Evolutionary conservation across 169 alveolate genomes (phyloP), one percentile per base, ranked within the genome.

Genomic region (Perkinsus olseni): DNA sequence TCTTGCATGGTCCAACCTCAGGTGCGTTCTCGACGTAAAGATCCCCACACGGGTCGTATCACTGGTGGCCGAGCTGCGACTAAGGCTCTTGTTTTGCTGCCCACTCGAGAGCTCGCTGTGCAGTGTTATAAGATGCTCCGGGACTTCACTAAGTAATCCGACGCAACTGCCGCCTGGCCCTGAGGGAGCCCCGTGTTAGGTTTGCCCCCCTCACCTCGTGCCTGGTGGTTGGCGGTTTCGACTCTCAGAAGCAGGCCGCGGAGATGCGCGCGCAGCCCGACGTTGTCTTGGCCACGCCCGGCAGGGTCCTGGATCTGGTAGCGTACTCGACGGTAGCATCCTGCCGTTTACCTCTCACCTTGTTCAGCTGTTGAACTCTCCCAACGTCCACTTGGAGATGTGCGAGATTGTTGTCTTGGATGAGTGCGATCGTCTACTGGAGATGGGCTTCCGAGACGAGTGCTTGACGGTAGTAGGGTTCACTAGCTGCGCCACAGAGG

Each of bases 201-300:
- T 62, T 62, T 91, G 93, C 97, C 39, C 96, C 94, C 62, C 93
- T 96, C 39, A 97, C 98, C 39, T 95, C 96, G 21, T 94, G 96
- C 45, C 95, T 97, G 91, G 95, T 97, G 38, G 94, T 97, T 45
- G 99, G 99, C 28, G 99, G 99, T 8, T 95, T 97, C 91, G 97
- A 96, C 51, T 92, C 93, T 51, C 93, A 95, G 93, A 97, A 96
- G 92, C 99, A 98, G 93, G 98, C 96, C 93, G 93, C 94, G 74
- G 98, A 98, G 91, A 95, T 99, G 92, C 96, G 97, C 91, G 96
- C 96, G 28, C 97, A 97, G 51, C 99, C 99, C 62, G 99, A 99
- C 96, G 95, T 98, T 24, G 97, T 99, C 45, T 96, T 99, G 31
- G 99, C 99, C 74, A 99, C 99, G 24, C 99, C 99, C 20, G 99